These are phyloP conservation scores for Glomus cerebriforme DNA, from an alignment of 192 early-diverging fungal genomes.

Conservation along the genomic window DNA sequence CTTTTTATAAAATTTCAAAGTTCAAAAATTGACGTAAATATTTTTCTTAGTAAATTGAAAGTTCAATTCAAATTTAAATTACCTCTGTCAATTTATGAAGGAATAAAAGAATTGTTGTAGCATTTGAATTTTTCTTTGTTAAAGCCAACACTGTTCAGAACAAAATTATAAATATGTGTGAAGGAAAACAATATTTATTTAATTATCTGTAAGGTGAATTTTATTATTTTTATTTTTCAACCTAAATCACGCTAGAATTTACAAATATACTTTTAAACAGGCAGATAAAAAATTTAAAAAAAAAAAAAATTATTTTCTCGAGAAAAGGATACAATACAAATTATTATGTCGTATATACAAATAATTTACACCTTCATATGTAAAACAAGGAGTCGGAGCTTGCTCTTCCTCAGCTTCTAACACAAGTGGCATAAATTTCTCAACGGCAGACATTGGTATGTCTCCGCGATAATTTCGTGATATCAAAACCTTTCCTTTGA, in stretches of 20 bases:
- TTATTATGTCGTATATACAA: conserved; percentile 96
- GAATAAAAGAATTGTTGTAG: conserved; percentile 92
- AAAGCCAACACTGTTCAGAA: conserved; percentile 78
- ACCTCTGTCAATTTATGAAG: conserved; percentile 78
- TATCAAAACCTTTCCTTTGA: conserved; percentile 99
- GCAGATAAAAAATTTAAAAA: background rate
- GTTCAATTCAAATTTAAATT: background rate
- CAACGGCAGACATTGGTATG: conserved; percentile 93
- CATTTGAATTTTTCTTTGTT: conserved; percentile 97
- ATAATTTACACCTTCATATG: conserved; percentile 94
- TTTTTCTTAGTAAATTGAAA: too few species aligned
- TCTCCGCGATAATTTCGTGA: conserved; percentile 97
- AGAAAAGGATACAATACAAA: conserved; percentile 75
- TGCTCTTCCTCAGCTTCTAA: conserved; percentile 93
- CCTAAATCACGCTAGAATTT: too few species aligned
- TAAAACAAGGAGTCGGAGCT: conserved; percentile 85
- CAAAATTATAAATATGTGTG: background rate
- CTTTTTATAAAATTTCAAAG: conserved; percentile 50
- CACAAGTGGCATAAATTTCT: conserved; percentile 97
- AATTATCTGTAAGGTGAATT: background rate
- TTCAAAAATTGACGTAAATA: too few species aligned
- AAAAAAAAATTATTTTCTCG: background rate
- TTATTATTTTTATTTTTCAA: too few species aligned
- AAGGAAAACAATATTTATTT: conserved; percentile 20
- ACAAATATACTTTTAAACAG: too few species aligned